Evolutionary conservation across 768 basidiomycete species (phyloP).

Genomic region (Ephemerocybe angulata): DNA sequence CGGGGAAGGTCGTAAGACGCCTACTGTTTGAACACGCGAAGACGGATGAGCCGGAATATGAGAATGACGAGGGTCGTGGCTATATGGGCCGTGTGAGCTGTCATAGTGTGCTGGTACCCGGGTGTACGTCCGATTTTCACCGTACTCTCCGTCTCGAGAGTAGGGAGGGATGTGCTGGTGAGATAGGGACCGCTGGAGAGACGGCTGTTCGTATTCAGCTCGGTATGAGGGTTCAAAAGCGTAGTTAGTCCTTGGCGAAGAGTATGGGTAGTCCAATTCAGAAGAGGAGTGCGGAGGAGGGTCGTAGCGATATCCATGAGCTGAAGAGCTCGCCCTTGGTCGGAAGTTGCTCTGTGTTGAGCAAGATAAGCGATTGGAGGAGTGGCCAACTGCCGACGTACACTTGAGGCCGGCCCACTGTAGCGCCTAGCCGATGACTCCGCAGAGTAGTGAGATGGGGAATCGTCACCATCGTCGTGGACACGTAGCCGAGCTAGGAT

Average conservation of each 20-base stretch:
- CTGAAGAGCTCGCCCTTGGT: neutral
- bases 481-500: slow-evolving; percentile 44
- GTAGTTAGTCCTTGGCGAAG: neutral
- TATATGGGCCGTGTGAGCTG: neutral
- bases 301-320: neutral
- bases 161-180: neutral
- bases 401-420: slow-evolving; percentile 1
- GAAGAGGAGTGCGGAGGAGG: neutral
- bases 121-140: neutral
- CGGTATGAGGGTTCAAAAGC: neutral
- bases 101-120: neutral
- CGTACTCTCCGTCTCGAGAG: neutral
- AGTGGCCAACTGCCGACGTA: neutral
- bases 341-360: neutral
- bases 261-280: neutral
- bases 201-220: neutral
- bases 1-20: slow-evolving; percentile 14
- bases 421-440: slow-evolving; percentile 6
- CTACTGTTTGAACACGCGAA: slow-evolving; percentile 12
- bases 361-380: neutral
- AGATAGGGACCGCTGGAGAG: slow-evolving; percentile 8
- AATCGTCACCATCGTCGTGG: slow-evolving; percentile 32
- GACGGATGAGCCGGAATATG: slow-evolving; percentile 13
- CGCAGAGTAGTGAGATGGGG: neutral
- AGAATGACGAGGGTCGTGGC: slow-evolving; percentile 3